Base-by-base conservation (phyloP, 2,329 filamentous ascomycete species). In the Fusarium pseudonygamai region DNA sequence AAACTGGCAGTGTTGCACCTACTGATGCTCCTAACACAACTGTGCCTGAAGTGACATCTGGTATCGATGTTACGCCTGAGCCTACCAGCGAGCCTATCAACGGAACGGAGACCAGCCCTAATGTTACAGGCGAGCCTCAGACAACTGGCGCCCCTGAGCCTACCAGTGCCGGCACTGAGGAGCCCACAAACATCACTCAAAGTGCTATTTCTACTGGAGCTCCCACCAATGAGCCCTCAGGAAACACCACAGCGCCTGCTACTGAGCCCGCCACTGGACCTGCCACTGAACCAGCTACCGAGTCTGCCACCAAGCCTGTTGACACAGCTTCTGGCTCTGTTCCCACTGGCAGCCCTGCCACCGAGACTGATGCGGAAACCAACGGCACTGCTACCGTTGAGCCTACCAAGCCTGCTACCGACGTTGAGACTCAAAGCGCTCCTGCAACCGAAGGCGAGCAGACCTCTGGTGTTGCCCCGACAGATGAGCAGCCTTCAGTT, bases 351-450 rank as follows among this genome's bases (percentile, higher is more conserved):
- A 47, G 37, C 15, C 64, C 64, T 42, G 63, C 53, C 30, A 67
- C 72, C 20, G 50, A 74, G 53, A 72, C 71, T 18, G 64, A 69
- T 24, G 43, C 46, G 5, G 71, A 74, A 43, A 69, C 64, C 20
- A 65, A 72, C n/a, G 73, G 52, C 24, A 74, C 64, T 64, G 60
- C 55, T 42, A 75, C 70, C 12, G 45, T 34, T 22, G 64, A 74
- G 57, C 56, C 64, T 22, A 68, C 65, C 7, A 43, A 52, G 37
- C 56, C 65, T 39, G 63, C 64, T 24, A 67, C 64, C 12, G 49
- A 26, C 24, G 45, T 34, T 14, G 53, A 67, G 15, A 67, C 64
- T 28, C 32, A 67, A 47, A 67, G 63, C 22, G 63, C 53, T 15
- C 63, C 64, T 32, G 64, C 43, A 8, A 61, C 64, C 18, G 39